Base-by-base conservation (phyloP, 2,329 filamentous ascomycete genomes). In the Diplodia mutila region DNA sequence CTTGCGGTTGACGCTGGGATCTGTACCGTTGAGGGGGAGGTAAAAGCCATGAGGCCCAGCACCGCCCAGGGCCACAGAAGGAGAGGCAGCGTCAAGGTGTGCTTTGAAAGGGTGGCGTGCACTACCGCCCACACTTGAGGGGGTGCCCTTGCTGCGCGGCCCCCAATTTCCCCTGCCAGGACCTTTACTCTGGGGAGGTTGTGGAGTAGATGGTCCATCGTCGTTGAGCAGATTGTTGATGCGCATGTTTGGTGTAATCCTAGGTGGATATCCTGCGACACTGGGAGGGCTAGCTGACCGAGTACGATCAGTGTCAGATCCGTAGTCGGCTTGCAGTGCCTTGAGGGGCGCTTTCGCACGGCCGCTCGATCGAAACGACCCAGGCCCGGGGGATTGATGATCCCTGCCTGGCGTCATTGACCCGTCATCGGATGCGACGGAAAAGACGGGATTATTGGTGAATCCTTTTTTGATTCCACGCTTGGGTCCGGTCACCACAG, bases 401-500 rank as follows among this genome's bases (percentile, higher is more conserved):
- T 80, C 79, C 55, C 75, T 72, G 23, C 75, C 76, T 54, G 79
- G 79, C 3, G 78, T 80, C 14, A 76, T 76, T 42, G 76, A 75
- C 42, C 78, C 78, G 61, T 80, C 79, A 37, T 80, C 76, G 34
- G 75, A 75, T 14, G 78, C 70, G 11, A 80, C 78, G 2, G 77
- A 80, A 67, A 80, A 80, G 29, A 81, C 79, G 0, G 79, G 78
- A 61, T 80, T 80, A 39, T 80, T 77, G 49, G 76, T 79, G 73
- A 79, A 80, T 21, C 81, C 81, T 69, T 83, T 83, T 72, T 83
- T 84, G 67, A 80, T 78, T 1, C 81, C 82, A 11, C 82, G 78
- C 74, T 84, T 85, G 3, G 83, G 80, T 7, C 82, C 83, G 8
- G 82, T 84, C 71, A 84, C 88, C 6, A 90, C 83, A 67, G 89